Evolutionary conservation across 495 filamentous ascomycete species (phyloP).

Genomic region (Xylaria sp.): DNA sequence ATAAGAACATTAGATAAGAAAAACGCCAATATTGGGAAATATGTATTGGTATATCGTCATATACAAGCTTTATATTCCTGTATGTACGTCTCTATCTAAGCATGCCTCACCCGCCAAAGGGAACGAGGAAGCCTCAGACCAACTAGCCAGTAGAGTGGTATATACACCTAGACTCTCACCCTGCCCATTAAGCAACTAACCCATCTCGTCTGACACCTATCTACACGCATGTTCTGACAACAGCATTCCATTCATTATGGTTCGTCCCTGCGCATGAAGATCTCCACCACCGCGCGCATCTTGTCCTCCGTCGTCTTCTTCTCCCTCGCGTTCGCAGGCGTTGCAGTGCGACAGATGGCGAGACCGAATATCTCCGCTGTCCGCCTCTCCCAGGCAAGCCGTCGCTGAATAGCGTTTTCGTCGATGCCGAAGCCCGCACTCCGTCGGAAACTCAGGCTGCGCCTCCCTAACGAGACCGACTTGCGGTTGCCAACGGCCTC

Average conservation of each 20-base stretch:
- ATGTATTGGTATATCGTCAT: background rate
- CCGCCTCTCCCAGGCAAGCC: conserved; percentile 52
- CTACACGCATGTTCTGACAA: no score
- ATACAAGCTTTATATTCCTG: background rate
- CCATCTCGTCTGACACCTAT: background rate
- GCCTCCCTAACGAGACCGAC: conserved; percentile 38
- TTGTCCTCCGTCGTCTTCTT: conserved; percentile 54
- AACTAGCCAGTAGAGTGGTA: background rate
- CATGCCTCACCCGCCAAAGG: background rate
- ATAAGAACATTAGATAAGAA: no score
- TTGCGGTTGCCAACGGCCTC: conserved; percentile 36
- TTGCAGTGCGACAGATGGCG: conserved; percentile 51
- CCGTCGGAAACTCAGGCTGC: conserved; percentile 51
- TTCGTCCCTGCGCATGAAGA: conserved; percentile 44
- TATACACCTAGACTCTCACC: background rate
- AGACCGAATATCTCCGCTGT: conserved; percentile 56
- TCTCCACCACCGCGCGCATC: conserved; percentile 47
- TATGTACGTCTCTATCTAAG: background rate
- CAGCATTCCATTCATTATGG: background rate
- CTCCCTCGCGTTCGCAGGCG: conserved; percentile 53
- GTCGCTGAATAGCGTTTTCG: conserved; percentile 42
- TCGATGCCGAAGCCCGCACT: conserved; percentile 39
- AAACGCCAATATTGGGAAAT: no score
- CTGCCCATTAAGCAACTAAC: background rate
- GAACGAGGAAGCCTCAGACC: background rate